Percentiles rank a stretch among this genome's conserved stretches.
Conservation (phyloP, 208 protist species). For the Zelonia costaricensis region DNA sequence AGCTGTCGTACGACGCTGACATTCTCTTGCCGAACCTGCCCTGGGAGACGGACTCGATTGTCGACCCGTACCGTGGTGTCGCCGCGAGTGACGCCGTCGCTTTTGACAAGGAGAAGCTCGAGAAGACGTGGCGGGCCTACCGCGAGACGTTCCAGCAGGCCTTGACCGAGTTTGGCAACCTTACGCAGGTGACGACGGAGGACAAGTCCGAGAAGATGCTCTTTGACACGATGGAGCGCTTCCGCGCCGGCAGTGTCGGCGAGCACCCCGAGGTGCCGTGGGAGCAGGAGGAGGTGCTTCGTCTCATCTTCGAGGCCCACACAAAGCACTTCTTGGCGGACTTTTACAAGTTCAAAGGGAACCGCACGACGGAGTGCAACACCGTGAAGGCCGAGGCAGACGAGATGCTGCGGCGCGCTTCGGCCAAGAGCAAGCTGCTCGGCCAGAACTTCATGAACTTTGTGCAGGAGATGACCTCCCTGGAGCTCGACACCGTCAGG, state of each 20-base stretch:
- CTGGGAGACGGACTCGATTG: slow-evolving; percentile 87
- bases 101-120: slow-evolving; percentile 79
- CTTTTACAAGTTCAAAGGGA: slow-evolving; percentile 86
- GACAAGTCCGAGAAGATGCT: slow-evolving; percentile 82
- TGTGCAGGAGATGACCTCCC: slow-evolving; percentile 87
- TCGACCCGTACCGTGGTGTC: slow-evolving; percentile 83
- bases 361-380: slow-evolving; percentile 69
- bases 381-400: slow-evolving; percentile 78
- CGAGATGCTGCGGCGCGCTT: slow-evolving; percentile 74
- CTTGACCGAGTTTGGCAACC: slow-evolving; percentile 84
- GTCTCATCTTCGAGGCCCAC: slow-evolving; percentile 83
- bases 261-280: slow-evolving; percentile 75
- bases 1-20: slow-evolving; percentile 78
- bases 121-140: slow-evolving; percentile 82
- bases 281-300: slow-evolving; percentile 76
- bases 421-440: slow-evolving; percentile 84
- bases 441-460: slow-evolving; percentile 90
- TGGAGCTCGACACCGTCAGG: slow-evolving; percentile 84
- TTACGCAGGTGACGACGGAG: slow-evolving; percentile 78
- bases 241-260: slow-evolving; percentile 71
- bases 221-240: slow-evolving; percentile 74
- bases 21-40: slow-evolving; percentile 82
- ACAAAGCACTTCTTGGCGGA: slow-evolving; percentile 89
- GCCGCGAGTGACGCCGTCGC: slow-evolving; percentile 56
- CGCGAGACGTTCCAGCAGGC: slow-evolving; percentile 78